Evolutionary conservation across 1,284 basidiomycete species (phyloP).

Genomic region (Microbotryum saponariae): DNA sequence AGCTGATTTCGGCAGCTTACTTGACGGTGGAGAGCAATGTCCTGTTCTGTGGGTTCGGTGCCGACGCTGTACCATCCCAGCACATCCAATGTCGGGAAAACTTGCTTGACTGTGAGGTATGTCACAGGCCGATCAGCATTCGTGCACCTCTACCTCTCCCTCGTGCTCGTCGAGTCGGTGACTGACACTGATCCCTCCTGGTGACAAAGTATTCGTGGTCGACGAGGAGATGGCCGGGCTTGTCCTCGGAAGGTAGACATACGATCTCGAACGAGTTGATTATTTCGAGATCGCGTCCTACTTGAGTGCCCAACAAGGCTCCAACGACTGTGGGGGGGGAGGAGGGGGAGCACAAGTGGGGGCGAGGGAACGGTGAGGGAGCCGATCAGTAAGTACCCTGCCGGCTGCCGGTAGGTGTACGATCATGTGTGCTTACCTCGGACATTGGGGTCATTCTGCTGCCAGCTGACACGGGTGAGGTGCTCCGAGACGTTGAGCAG

Average conservation of each 20-base stretch:
- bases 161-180: constrained; percentile 4
- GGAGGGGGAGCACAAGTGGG: not conserved
- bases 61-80: constrained; percentile 96
- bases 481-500: constrained; percentile 97
- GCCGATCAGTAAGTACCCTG: not conserved
- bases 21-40: constrained; percentile 78
- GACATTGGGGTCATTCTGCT: constrained; percentile 38
- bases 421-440: constrained; percentile 10
- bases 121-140: not conserved
- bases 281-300: constrained; percentile 87
- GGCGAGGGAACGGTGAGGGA: not conserved
- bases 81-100: constrained; percentile 91
- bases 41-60: constrained; percentile 57
- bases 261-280: constrained; percentile 92
- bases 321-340: constrained; percentile 60
- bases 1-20: constrained; percentile 43
- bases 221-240: constrained; percentile 46
- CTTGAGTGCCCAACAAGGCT: constrained; percentile 87
- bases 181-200: constrained; percentile 80
- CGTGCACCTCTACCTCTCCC: no score
- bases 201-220: constrained; percentile 75
- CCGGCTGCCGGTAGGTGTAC: no score
- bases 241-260: constrained; percentile 43
- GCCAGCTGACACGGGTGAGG: constrained; percentile 70
- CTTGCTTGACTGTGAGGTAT: constrained; percentile 71